Percentiles rank a stretch among this genome's conserved stretches.
Conservation (phyloP, 345 rosid species). For the Salix purpurea region DNA sequence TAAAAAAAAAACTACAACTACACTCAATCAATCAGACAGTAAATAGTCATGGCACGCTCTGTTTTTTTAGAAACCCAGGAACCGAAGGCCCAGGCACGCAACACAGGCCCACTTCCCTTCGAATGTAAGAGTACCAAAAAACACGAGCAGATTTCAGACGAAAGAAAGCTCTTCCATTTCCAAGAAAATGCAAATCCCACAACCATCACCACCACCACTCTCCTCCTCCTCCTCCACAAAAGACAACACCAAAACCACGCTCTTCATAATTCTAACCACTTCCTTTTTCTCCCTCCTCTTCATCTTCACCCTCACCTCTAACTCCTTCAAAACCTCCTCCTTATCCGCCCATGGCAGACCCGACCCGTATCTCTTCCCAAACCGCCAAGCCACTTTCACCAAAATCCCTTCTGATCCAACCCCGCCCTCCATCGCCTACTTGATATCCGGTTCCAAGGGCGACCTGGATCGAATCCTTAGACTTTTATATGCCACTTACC, state of each 20-base stretch:
- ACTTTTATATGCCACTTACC: slow-evolving; percentile 68
- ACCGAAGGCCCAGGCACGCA: neutral
- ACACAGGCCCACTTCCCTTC: neutral
- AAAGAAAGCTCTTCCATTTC: neutral
- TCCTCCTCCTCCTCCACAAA: slow-evolving; percentile 14
- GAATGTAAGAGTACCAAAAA: neutral
- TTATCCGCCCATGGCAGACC: slow-evolving; percentile 28
- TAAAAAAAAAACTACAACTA: accelerated
- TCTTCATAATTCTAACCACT: slow-evolving; percentile 52
- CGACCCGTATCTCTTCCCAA: slow-evolving; percentile 72
- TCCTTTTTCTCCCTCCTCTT: slow-evolving; percentile 64
- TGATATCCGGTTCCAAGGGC: slow-evolving; percentile 68
- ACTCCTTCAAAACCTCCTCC: slow-evolving; percentile 25
- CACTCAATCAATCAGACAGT: no score
- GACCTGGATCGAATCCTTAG: slow-evolving; percentile 69
- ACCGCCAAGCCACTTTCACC: slow-evolving; percentile 35
- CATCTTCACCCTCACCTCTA: slow-evolving; percentile 45
- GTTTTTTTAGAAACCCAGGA: no score
- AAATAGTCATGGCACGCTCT: no score
- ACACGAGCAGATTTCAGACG: neutral
- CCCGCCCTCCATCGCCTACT: slow-evolving; percentile 74
- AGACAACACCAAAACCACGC: slow-evolving; percentile 44
- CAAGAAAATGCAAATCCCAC: slow-evolving; percentile 14
- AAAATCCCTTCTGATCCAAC: slow-evolving; percentile 52
- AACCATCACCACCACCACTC: neutral